Percentiles rank a stretch among this genome's conserved stretches.
These are phyloP conservation scores for Simplicillium aogashimaense DNA, from an alignment of 2,329 filamentous ascomycete genomes.

Conservation along the genomic window DNA sequence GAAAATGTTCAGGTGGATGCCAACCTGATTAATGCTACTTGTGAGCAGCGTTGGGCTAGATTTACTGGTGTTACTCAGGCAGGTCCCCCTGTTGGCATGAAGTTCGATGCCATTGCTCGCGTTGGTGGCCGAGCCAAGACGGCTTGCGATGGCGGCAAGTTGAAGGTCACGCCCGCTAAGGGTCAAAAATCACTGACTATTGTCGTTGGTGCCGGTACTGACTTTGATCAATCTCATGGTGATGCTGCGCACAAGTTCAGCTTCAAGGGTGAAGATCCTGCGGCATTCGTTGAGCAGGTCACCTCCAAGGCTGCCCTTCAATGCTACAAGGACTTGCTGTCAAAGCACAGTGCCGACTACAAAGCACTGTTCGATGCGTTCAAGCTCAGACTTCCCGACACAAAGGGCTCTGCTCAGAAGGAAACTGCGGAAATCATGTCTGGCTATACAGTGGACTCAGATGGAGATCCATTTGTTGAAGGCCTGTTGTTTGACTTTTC, in stretches of 20 bases:
- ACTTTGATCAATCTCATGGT: constrained; percentile 41
- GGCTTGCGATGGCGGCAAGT: constrained; percentile 9
- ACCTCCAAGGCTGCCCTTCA: constrained; percentile 22
- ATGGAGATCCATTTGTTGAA: constrained; percentile 2
- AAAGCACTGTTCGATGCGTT: constrained; percentile 26
- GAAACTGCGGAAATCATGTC: constrained; percentile 19
- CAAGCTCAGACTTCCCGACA: constrained; percentile 32
- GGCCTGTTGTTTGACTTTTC: constrained; percentile 1
- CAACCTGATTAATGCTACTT: constrained; percentile 10
- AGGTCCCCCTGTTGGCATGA: constrained; percentile 30
- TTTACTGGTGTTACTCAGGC: constrained; percentile 26
- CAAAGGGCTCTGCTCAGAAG: constrained; percentile 23
- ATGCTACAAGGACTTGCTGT: constrained; percentile 17
- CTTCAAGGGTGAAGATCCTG: constrained; percentile 38
- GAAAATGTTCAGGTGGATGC: constrained; percentile 26
- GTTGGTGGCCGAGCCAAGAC: constrained; percentile 9
- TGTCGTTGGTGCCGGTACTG: constrained; percentile 32
- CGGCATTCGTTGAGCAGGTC: constrained; percentile 20
- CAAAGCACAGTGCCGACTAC: constrained; percentile 30
- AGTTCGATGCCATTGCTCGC: constrained; percentile 27
- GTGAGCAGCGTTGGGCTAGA: constrained; percentile 18
- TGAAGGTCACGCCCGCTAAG: constrained; percentile 17
- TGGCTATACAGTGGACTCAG: not conserved
- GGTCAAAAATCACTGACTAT: constrained; percentile 20
- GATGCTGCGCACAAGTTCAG: constrained; percentile 30